Base-by-base conservation (phyloP, 768 basidiomycete genomes). In the Russula ochroleuca region DNA sequence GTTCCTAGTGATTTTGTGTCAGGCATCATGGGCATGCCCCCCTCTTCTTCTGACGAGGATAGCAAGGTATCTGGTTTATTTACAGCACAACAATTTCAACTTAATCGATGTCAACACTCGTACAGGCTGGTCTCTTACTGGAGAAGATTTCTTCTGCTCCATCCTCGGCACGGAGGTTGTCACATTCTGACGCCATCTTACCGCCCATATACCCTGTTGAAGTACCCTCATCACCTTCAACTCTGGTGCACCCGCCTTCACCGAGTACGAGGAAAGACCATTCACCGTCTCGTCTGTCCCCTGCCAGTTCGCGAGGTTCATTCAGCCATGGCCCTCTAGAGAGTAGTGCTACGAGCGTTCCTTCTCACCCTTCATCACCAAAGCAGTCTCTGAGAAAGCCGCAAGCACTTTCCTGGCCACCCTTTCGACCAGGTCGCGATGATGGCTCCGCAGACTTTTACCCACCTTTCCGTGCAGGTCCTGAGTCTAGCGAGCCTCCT, bases 1-100 rank as follows among this genome's bases (percentile, higher is more conserved):
- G 77, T 82, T 13, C 81, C 81, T 11, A 79, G 76, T n/a, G 80
- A 82, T 21, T 78, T 80, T 51, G 71, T 81, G 61, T 78, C 78
- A 15, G 79, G 79, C 55, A 81, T 81, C 40, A 74, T 74, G 37
- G 74, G 73, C 21, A 67, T 67, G 40, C 70, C 69, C 21, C 69
- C 71, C 14, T 70, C 72, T 23, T 40, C 52, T 8, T 45, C 33
- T 43, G 54, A 61, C 17, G 54, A 45, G 40, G 63, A 61, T 23
- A 50, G 17, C 40, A 60, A 61, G 47, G 48, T 61, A 56, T 17
- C 37, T 64, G 35, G 13, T 35, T 33, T 19, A 54, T n/a, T 47
- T 28, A 45, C 38, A 25, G n/a, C 23, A 41, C 25, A n/a, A 43
- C 33, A n/a, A 31, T 35, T 47, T 33, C 33, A 31, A 41, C 31